Conservation (phyloP, 2,329 filamentous ascomycete genomes). For the Fonsecaea monophora region DNA sequence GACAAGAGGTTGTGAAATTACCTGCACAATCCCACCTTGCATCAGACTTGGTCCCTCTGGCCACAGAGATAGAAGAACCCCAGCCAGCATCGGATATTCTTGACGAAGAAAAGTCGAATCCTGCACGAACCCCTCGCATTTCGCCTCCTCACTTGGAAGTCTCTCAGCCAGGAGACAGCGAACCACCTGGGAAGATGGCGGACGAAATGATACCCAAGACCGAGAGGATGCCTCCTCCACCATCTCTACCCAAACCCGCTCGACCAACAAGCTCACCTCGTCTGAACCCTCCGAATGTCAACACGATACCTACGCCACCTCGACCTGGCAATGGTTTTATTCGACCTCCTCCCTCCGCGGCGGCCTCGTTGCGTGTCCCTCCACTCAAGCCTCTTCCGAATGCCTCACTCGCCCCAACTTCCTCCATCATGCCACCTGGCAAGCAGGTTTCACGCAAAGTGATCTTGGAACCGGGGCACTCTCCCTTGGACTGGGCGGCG, state of each 20-base stretch:
- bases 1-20: neutral
- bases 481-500: slow-evolving; percentile 93
- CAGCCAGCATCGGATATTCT: neutral
- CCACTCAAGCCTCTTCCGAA: slow-evolving; percentile 39
- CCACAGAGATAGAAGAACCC: neutral
- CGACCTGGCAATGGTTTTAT: slow-evolving; percentile 43
- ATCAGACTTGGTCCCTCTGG: neutral
- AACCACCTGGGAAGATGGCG: slow-evolving; percentile 6
- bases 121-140: neutral
- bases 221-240: slow-evolving; percentile 40
- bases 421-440: slow-evolving; percentile 50
- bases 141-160: neutral
- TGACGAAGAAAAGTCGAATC: neutral
- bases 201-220: slow-evolving; percentile 9
- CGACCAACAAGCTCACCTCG: slow-evolving; percentile 35
- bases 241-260: slow-evolving; percentile 9
- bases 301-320: slow-evolving; percentile 37
- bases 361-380: slow-evolving; percentile 51
- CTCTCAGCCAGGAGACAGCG: neutral
- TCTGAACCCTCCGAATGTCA: slow-evolving; percentile 37
- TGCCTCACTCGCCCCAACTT: slow-evolving; percentile 36
- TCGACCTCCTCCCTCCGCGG: slow-evolving; percentile 53
- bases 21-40: neutral
- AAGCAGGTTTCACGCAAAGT: slow-evolving; percentile 65
- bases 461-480: slow-evolving; percentile 85